These are phyloP conservation scores for Pythium folliculosum DNA, from an alignment of 352 stramenopile species.

Conservation along the genomic window DNA sequence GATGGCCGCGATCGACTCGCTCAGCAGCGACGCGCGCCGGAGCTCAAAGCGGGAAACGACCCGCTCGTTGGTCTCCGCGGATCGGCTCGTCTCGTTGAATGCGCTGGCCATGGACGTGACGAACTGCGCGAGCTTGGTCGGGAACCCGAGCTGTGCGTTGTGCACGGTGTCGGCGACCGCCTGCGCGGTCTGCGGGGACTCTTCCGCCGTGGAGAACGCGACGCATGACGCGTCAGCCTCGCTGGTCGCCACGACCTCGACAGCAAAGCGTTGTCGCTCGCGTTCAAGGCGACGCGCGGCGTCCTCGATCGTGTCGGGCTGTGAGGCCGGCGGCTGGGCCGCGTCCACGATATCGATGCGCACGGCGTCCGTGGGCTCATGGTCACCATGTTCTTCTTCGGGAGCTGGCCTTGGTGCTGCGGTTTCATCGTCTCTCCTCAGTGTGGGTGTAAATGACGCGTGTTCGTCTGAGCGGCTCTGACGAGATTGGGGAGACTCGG, in stretches of 20 bases:
- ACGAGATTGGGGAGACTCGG: neutral
- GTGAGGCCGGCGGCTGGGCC: no score
- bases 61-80: conserved; percentile 5
- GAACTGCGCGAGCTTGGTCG: conserved; percentile 25
- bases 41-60: conserved; percentile 2
- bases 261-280: neutral
- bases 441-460: no score
- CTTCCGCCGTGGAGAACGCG: neutral
- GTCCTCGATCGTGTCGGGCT: neutral
- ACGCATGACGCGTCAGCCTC: conserved; percentile 9
- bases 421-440: no score
- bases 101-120: conserved; percentile 11
- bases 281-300: neutral
- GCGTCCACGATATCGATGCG: no score
- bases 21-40: conserved; percentile 9
- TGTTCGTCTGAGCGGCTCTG: no score
- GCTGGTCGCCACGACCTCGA: neutral
- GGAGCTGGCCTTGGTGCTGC: no score
- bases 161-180: conserved; percentile 11
- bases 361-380: no score
- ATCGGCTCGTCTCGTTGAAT: conserved; percentile 11
- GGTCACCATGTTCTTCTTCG: no score
- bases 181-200: neutral
- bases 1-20: conserved; percentile 21
- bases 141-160: conserved; percentile 19